phyloP scores from a whole-genome alignment of 2,329 filamentous ascomycete species.

The Raffaelea deltoideospora region DNA sequence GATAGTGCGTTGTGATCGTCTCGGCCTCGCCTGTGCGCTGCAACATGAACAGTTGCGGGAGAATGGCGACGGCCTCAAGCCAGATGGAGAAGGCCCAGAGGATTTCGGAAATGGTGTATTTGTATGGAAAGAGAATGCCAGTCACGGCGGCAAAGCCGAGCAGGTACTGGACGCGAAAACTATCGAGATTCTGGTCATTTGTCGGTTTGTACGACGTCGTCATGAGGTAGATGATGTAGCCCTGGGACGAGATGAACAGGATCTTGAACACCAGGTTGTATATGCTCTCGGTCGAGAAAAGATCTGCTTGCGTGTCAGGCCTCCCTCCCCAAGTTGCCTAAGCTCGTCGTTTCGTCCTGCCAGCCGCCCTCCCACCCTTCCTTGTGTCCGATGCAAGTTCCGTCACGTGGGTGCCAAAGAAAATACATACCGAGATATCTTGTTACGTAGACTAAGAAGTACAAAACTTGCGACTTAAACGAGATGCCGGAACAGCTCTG shows the following conservation, averaged over 20 bases:
- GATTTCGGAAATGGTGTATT: conserved; percentile 72
- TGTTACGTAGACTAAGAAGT: conserved; percentile 84
- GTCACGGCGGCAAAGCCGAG: conserved; percentile 66
- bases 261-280: conserved; percentile 97
- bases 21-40: conserved; percentile 96
- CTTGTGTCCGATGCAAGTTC: no score
- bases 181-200: conserved; percentile 92
- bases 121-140: conserved; percentile 70
- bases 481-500: conserved; percentile 96
- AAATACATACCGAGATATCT: conserved; percentile 61
- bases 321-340: no score
- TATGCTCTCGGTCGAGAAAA: conserved; percentile 68
- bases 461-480: conserved; percentile 95
- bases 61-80: conserved; percentile 91
- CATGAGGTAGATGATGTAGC: conserved; percentile 97
- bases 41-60: conserved; percentile 95
- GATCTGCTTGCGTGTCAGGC: conserved; percentile 35
- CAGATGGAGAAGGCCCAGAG: conserved; percentile 97
- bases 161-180: conserved; percentile 92
- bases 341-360: background rate
- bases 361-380: no score
- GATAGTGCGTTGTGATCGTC: conserved; percentile 97
- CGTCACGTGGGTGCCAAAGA: no score
- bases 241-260: conserved; percentile 77
- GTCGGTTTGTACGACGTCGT: conserved; percentile 94